These are phyloP conservation scores for Pleurostoma richardsiae DNA, from an alignment of 2,329 filamentous ascomycete species.

Conservation along the genomic window DNA sequence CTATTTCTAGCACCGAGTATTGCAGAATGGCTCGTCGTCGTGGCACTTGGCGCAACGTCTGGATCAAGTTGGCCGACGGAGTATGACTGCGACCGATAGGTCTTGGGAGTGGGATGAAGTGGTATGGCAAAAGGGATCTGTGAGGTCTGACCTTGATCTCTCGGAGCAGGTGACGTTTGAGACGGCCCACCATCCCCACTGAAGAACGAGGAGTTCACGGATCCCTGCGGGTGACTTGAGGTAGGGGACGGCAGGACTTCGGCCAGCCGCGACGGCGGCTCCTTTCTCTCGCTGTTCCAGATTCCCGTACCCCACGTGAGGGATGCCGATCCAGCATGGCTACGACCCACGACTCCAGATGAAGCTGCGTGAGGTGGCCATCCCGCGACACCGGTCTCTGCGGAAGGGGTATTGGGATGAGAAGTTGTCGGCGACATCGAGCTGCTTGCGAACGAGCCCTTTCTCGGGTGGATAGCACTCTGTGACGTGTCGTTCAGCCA, in stretches of 20 bases:
- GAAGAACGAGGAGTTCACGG: conserved; percentile 40
- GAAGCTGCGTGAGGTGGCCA: conserved; percentile 52
- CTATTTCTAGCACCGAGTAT: conserved; percentile 47
- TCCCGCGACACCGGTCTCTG: conserved; percentile 49
- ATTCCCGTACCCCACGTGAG: conserved; percentile 79
- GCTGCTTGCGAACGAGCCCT: conserved; percentile 70
- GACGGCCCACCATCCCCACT: conserved; percentile 36
- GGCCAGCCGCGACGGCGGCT: conserved; percentile 66
- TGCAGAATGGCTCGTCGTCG: conserved; percentile 39
- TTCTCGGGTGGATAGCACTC: conserved; percentile 57
- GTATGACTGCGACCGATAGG: conserved; percentile 92
- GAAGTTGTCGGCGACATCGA: conserved; percentile 77
- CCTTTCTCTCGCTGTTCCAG: conserved; percentile 76
- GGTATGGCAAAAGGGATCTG: conserved; percentile 86
- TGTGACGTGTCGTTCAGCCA: conserved; percentile 83
- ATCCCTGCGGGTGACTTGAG: conserved; percentile 47
- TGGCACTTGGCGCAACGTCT: conserved; percentile 40
- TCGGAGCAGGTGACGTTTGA: conserved; percentile 46
- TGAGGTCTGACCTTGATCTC: conserved; percentile 48
- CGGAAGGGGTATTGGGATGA: conserved; percentile 73
- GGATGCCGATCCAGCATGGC: conserved; percentile 36
- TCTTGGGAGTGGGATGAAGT: conserved; percentile 84
- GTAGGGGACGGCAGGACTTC: conserved; percentile 75
- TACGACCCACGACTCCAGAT: conserved; percentile 40
- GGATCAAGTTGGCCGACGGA: conserved; percentile 86